These are phyloP conservation scores for Ochetophila trinervis DNA, from an alignment of 306 rosid genomes.

Conservation along the genomic window DNA sequence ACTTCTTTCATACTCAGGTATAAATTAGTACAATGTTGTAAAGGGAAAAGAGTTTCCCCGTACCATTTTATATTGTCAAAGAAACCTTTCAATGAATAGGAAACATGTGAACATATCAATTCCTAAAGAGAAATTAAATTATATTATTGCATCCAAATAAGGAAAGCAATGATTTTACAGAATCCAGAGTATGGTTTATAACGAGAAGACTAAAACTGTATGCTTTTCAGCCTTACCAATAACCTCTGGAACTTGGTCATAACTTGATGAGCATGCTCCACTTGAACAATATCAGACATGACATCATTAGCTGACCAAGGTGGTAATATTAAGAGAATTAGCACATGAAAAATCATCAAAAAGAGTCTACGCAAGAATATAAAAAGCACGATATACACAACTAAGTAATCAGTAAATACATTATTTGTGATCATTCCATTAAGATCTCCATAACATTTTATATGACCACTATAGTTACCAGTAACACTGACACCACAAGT, in stretches of 20 bases:
- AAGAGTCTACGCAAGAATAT: background rate
- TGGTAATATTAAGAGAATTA: slow-evolving; percentile 1
- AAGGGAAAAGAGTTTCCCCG: background rate
- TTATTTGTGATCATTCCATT: background rate
- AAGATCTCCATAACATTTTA: background rate
- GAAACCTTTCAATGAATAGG: background rate
- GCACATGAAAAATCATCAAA: slow-evolving; percentile 7
- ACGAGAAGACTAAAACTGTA: slow-evolving; percentile 17
- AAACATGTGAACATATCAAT: too few relatives aligned
- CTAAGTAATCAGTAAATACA: background rate
- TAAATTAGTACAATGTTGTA: background rate
- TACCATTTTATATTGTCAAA: background rate
- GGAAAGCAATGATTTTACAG: slow-evolving; percentile 13
- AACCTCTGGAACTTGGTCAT: slow-evolving; percentile 69
- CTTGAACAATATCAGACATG: slow-evolving; percentile 36
- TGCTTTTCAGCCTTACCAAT: slow-evolving; percentile 55
- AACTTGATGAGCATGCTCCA: slow-evolving; percentile 57
- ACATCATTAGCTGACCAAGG: slow-evolving; percentile 48
- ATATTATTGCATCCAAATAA: slow-evolving; percentile 18
- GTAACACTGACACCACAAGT: background rate
- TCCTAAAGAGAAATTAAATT: background rate
- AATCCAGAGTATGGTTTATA: slow-evolving; percentile 5
- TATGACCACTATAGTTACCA: background rate
- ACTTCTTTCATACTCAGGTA: background rate
- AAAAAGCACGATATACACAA: background rate